Evolutionary conservation across 1,284 basidiomycete genomes (phyloP), one percentile per base, ranked within the genome.

Genomic region (Athelia sp.): DNA sequence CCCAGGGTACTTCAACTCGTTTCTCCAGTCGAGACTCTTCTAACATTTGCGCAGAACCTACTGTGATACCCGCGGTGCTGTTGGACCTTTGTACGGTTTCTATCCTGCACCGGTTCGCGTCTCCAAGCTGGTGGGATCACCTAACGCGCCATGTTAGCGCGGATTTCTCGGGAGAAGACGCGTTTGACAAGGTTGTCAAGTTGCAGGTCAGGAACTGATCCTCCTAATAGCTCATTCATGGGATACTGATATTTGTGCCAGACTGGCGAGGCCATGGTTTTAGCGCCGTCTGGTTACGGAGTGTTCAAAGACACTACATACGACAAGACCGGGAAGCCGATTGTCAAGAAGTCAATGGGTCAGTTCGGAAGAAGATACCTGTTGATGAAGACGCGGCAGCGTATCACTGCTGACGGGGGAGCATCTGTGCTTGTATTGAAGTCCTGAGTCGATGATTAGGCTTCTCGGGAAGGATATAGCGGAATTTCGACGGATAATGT

Each of bases 71-170:
- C 0, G 72, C 82, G 0, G 78, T 84, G 0, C 64, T 89, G 1
- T 71, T 88, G 3, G 86, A 88, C 56, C 69, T 90, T 0, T 87
- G 84, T 46, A 76, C 76, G 0, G 69, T 87, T 0, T 67, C 79
- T 0, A 75, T 89, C 13, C 58, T 87, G 4, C 87, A 88, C 54
- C 72, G 85, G 0, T 89, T 89, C 62, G 84, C 84, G 1, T 87
- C 85, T 0, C 81, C 83, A 0, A 69, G 80, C 1, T 88, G 86
- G 86, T 84, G 82, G 77, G 71, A 81, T 0, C 85, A 87, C 54
- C 62, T 89, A 1, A 66, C 73, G 2, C 75, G 81, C 31, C 86
- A 87, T 55, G 79, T 87, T 3, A 79, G 82, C 0, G 81, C 82
- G 0, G 75, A 84, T 53, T 72, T 85, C 48, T 72, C 74, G 0